phyloP scores from a whole-genome alignment of 2,329 filamentous ascomycete species.

The Cercospora sesami region DNA sequence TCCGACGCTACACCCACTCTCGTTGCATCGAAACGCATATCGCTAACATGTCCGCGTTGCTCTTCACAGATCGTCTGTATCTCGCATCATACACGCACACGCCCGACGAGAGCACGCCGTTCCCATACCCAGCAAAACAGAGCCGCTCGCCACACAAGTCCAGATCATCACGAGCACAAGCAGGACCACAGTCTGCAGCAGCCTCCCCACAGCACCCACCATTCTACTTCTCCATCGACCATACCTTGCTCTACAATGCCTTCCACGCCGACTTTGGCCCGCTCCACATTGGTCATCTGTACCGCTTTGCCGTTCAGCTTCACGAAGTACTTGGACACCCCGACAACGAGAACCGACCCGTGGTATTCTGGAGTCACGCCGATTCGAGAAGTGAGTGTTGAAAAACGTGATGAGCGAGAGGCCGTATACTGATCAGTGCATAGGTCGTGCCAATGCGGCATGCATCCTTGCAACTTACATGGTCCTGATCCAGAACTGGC shows the following conservation, averaged over 20 bases:
- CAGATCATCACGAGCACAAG: constrained; percentile 65
- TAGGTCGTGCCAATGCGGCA: constrained; percentile 87
- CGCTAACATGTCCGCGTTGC: constrained; percentile 32
- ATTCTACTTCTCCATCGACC: constrained; percentile 91
- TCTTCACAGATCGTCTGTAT: constrained; percentile 79
- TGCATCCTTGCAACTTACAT: constrained; percentile 97
- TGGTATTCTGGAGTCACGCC: constrained; percentile 94
- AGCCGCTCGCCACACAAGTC: constrained; percentile 69
- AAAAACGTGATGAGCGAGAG: background rate
- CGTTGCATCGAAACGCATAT: constrained; percentile 10
- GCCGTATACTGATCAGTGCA: constrained; percentile 29
- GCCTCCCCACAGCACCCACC: constrained; percentile 57
- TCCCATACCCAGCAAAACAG: constrained; percentile 70
- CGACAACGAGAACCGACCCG: constrained; percentile 82
- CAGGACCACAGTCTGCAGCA: constrained; percentile 55
- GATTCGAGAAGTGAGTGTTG: constrained; percentile 77
- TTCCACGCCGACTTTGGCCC: constrained; percentile 99
- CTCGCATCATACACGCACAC: constrained; percentile 85
- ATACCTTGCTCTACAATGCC: constrained; percentile 85
- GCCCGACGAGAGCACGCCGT: constrained; percentile 77
- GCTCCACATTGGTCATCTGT: constrained; percentile 93
- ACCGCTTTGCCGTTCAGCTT: constrained; percentile 92
- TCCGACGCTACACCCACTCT: background rate
- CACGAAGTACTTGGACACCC: constrained; percentile 92
- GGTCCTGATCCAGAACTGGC: constrained; percentile 97